Base-by-base conservation (phyloP, 2,329 filamentous ascomycete genomes). In the Thermomyces lanuginosus region DNA sequence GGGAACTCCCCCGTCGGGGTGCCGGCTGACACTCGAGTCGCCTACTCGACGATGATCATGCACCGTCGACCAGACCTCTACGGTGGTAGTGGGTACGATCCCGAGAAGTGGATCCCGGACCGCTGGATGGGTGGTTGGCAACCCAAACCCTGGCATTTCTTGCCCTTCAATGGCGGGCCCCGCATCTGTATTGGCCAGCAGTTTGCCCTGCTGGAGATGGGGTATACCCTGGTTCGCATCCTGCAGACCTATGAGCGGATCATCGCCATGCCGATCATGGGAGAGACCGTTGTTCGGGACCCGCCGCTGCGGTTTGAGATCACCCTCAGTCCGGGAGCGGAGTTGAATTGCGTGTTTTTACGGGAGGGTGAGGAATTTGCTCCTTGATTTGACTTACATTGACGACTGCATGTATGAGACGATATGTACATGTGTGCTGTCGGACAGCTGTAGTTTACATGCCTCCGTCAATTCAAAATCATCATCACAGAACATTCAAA, bases 141-240 rank as follows among this genome's bases (percentile, higher is more conserved):
- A 24, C 63, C 63, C 0, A 59, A 54, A 38, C 56, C 61, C 1
- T 66, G 63, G 60, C 55, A 62, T n/a, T 68, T 63, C 30, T 58
- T 64, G 22, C 64, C 64, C 0, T 66, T 67, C 31, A 64, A 64
- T 28, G 61, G 61, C 2, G 63, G 62, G 0, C 61, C 63, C 2
- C 44, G 62, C 7, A 64, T 66, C 25, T 70, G 66, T 34, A 62
- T 70, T 17, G 66, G 66, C 1, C 66, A 70, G 46, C 66, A 69
- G 33, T 70, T 71, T 46, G 66, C 66, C 3, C 58, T 63, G 44
- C 61, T 66, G 2, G 66, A 70, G 46, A 69, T 69, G 62, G 61
- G 58, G 0, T 70, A 60, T 29, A 58, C 55, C 1, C 39, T 60
- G 10, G 49, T 55, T 20, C 37, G 56, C 15, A 50, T 61, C 20